Evolutionary conservation across 306 rosid genomes (phyloP).

Genomic region (Parietaria judaica): DNA sequence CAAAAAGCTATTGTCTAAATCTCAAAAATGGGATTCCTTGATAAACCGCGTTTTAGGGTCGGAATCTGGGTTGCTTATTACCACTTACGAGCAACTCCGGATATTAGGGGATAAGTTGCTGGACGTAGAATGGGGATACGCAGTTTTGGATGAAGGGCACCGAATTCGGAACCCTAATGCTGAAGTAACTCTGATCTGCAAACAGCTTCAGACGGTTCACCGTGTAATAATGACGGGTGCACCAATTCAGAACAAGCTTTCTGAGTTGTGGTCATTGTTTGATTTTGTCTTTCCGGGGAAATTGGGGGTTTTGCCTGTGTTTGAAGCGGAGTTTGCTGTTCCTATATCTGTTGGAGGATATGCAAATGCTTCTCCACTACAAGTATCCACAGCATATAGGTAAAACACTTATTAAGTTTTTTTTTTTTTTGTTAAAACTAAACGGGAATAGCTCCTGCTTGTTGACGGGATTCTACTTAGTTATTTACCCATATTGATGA

Average conservation of each 20-base stretch:
- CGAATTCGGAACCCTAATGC: constrained; percentile 94
- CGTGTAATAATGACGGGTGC: constrained; percentile 97
- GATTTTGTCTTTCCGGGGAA: constrained; percentile 99
- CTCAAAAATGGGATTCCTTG: constrained; percentile 74
- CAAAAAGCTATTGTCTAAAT: constrained; percentile 30
- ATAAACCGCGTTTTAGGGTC: constrained; percentile 59
- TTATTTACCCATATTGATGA: too few relatives aligned
- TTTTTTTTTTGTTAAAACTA: background rate
- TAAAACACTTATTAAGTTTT: constrained; percentile 14
- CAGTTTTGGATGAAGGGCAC: constrained; percentile 94
- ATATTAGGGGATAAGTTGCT: constrained; percentile 72
- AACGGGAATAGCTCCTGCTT: too few relatives aligned
- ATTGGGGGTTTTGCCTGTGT: constrained; percentile 94
- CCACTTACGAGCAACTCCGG: constrained; percentile 94
- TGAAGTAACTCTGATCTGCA: constrained; percentile 80
- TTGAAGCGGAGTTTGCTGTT: constrained; percentile 96
- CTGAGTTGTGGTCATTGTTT: constrained; percentile 94
- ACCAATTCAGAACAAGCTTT: constrained; percentile 94
- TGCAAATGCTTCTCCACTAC: constrained; percentile 95
- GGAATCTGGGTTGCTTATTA: constrained; percentile 82
- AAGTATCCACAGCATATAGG: constrained; percentile 99
- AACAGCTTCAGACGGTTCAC: constrained; percentile 91
- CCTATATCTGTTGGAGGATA: constrained; percentile 97
- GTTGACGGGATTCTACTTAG: too few relatives aligned
- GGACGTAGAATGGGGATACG: constrained; percentile 89